These are phyloP conservation scores for Termitomyces sp. DNA, from an alignment of 768 basidiomycete species.

Conservation along the genomic window DNA sequence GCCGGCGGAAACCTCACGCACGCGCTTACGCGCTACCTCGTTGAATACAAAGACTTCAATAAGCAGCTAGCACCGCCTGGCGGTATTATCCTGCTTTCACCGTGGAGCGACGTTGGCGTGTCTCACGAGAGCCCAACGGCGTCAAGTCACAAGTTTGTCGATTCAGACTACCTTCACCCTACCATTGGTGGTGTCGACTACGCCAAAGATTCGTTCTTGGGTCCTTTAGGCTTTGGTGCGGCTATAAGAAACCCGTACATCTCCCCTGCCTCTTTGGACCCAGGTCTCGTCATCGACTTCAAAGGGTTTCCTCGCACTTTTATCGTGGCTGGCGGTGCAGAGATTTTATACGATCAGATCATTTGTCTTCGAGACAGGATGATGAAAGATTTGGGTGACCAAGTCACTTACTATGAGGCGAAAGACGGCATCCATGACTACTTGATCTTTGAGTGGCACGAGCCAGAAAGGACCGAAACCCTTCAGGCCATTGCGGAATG, in stretches of 20 bases:
- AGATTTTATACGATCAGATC: conserved; percentile 48
- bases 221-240: conserved; percentile 43
- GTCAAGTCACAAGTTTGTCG: conserved; percentile 27
- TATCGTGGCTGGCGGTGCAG: conserved; percentile 54
- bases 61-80: conserved; percentile 39
- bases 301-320: conserved; percentile 57
- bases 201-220: conserved; percentile 37
- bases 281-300: conserved; percentile 35
- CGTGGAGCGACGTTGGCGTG: conserved; percentile 45
- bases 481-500: conserved; percentile 46
- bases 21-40: conserved; percentile 48
- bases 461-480: conserved; percentile 47
- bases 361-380: conserved; percentile 41
- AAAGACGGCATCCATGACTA: conserved; percentile 55
- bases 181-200: conserved; percentile 19
- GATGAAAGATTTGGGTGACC: conserved; percentile 45
- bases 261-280: conserved; percentile 49
- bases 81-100: conserved; percentile 48
- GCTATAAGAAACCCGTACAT: conserved; percentile 48
- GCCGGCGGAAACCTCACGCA: conserved; percentile 73
- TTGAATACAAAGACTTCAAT: conserved; percentile 36
- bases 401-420: conserved; percentile 43
- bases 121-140: conserved; percentile 34
- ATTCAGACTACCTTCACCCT: conserved; percentile 33
- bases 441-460: conserved; percentile 44